Base-by-base conservation (phyloP, 768 basidiomycete species). In the Mycena polygramma region DNA sequence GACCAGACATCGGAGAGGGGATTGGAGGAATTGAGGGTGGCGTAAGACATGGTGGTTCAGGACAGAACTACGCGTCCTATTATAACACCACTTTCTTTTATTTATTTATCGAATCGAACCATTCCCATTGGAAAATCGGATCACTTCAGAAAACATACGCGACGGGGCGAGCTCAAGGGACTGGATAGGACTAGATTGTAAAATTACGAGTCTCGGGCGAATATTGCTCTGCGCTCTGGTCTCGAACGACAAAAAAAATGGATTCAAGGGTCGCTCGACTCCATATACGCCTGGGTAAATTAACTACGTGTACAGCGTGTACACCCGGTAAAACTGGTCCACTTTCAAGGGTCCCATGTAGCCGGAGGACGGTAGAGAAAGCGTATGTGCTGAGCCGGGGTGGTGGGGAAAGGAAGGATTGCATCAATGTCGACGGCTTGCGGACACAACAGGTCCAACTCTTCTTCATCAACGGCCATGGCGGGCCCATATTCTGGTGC, bases 1-100 rank as follows among this genome's bases (percentile, higher is more conserved):
- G 84, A 80, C 86, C 86, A 88, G 35, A 76, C 79, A 71, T 86
- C 84, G 15, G 78, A 73, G 72, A 81, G 68, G 35, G 85, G 81
- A 52, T 82, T 69, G 1, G 84, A 80, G 77, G 78, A 76, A 75
- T 86, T 87, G 62, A 79, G 70, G 63, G 79, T 70, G 72, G 76
- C 70, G 77, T 80, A 79, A 58, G 83, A 83, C 83, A 84, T 84
- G 79, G 74, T 58, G 61, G 70, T 52, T 4, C 5, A 20, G 41
- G 52, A 43, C 52, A 49, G 26, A 54, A 64, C n/a, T 20, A 19
- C 37, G 19, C 60, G 45, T 45, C 53, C 7, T 62, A 41, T 41
- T 6, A 20, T 26, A 22, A 10, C 51, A 55, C 51, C 30, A 30
- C 30, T 30, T 30, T 30, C 6, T 3, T 30, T 30, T 59, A 55